Evolutionary conservation across 2,329 filamentous ascomycete species (phyloP), one percentile per base, ranked within the genome.

Genomic region (Tolypocladium endophyticum): DNA sequence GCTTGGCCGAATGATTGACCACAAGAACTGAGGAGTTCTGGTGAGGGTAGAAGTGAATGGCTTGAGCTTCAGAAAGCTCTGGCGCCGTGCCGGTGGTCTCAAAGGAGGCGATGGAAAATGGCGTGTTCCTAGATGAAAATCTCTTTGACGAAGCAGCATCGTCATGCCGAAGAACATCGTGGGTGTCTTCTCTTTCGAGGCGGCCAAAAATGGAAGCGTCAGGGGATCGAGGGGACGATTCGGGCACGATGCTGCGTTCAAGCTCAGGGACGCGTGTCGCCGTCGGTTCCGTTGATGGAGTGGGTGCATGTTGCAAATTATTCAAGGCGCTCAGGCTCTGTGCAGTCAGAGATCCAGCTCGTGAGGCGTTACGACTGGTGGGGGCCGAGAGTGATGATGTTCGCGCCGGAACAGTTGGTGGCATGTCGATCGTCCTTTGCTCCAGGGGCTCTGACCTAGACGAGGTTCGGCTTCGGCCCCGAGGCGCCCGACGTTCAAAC

Each of bases 21-120:
- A 87, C 78, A 50, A 86, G 69, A 14, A 87, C 73, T 5, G 85
- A 87, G 55, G 80, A 85, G 64, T 87, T 87, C 65, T 87, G 83
- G 63, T 87, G 85, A 25, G 81, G 79, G 64, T 81, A 86, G 65
- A 87, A 83, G 61, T 78, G 84, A 59, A 87, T 78, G 45, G 82
- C 83, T 67, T 81, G 73, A 39, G 85, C 85, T 71, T 87, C 84
- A 0, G 84, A 84, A 47, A 87, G 79, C 64, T 86, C 84, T 4
- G 78, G 76, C 3, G 81, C 85, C n/a, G 84, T 86, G 39, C 77
- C 80, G 43, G 76, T 81, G n/a, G 83, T 85, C 58, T 86, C 84
- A 55, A 86, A 77, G 0, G 85, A 87, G 0, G 77, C 75, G 60
- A 83, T 74, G 1, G 85, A 87, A 64, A 87, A 87, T 4, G 85